These are phyloP conservation scores for Mortierella sp. DNA, from an alignment of 371 early-diverging fungal species.

Conservation along the genomic window DNA sequence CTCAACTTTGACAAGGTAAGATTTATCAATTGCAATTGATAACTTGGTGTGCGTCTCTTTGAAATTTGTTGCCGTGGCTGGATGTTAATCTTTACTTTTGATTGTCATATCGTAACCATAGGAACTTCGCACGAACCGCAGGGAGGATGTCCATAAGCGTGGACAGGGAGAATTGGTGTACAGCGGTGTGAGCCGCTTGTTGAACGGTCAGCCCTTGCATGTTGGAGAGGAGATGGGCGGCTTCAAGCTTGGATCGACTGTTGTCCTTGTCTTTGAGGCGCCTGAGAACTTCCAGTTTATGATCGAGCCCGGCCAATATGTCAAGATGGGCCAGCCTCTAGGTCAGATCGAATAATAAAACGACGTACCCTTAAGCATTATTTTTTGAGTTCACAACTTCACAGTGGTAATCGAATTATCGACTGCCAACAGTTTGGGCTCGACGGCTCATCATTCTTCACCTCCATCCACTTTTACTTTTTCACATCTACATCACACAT, in stretches of 20 bases:
- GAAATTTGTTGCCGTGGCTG: background rate
- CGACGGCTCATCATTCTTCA: background rate
- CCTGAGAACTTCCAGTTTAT: slow-evolving; percentile 86
- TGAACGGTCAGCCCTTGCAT: slow-evolving; percentile 77
- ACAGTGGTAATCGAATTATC: background rate
- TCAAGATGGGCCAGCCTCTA: slow-evolving; percentile 88
- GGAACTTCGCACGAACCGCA: slow-evolving; percentile 82
- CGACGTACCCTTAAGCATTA: background rate
- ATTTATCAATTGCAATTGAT: background rate
- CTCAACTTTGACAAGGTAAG: slow-evolving; percentile 90
- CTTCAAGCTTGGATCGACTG: slow-evolving; percentile 94
- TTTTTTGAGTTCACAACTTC: background rate
- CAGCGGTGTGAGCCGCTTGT: slow-evolving; percentile 69
- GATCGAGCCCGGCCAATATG: slow-evolving; percentile 78
- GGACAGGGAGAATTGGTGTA: slow-evolving; percentile 84
- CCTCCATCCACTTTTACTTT: background rate
- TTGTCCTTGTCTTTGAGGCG: slow-evolving; percentile 98
- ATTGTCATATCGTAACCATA: slow-evolving; percentile 22
- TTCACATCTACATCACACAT: slow-evolving; percentile 10
- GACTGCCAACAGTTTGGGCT: background rate
- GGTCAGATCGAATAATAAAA: slow-evolving; percentile 59
- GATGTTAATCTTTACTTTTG: background rate
- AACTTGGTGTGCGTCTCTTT: background rate
- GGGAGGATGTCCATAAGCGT: slow-evolving; percentile 75
- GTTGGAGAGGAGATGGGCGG: slow-evolving; percentile 96